Percentiles rank a stretch among this genome's conserved stretches.
Conservation (phyloP, 2,329 filamentous ascomycete genomes). For the Xylariaceae sp. region DNA sequence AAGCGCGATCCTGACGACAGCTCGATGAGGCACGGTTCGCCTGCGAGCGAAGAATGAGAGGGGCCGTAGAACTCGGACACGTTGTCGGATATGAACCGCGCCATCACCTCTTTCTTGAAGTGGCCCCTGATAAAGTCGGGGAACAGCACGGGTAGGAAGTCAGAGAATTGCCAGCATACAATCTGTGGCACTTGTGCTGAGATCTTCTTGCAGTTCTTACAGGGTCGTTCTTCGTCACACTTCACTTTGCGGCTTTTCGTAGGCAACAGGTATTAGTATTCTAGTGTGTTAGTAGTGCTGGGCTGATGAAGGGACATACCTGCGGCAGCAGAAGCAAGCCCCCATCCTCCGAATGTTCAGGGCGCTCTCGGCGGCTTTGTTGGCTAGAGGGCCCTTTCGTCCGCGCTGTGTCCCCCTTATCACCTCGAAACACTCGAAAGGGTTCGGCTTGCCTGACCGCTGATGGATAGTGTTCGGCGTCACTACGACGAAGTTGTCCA, state of each 20-base stretch:
- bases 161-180: conserved; percentile 65
- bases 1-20: conserved; percentile 57
- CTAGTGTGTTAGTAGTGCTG: background rate
- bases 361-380: conserved; percentile 61
- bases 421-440: conserved; percentile 62
- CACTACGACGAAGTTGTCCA: conserved; percentile 61
- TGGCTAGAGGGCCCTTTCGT: conserved; percentile 61
- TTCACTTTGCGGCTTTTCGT: conserved; percentile 59
- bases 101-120: conserved; percentile 58
- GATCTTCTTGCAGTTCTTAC: conserved; percentile 63
- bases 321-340: conserved; percentile 65
- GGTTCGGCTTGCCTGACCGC: conserved; percentile 57
- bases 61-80: conserved; percentile 39
- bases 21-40: conserved; percentile 52
- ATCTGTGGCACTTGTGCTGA: conserved; percentile 57
- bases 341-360: conserved; percentile 60
- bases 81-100: conserved; percentile 56
- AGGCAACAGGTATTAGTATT: background rate
- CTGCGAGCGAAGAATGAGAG: conserved; percentile 21
- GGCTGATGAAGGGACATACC: conserved; percentile 27
- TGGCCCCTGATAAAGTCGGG: conserved; percentile 59
- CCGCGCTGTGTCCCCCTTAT: conserved; percentile 60
- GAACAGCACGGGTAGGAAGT: conserved; percentile 60
- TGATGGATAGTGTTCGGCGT: conserved; percentile 61
- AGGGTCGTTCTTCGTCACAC: conserved; percentile 62